Evolutionary conservation across 345 rosid genomes (phyloP).

Genomic region (Sonneratia alba): DNA sequence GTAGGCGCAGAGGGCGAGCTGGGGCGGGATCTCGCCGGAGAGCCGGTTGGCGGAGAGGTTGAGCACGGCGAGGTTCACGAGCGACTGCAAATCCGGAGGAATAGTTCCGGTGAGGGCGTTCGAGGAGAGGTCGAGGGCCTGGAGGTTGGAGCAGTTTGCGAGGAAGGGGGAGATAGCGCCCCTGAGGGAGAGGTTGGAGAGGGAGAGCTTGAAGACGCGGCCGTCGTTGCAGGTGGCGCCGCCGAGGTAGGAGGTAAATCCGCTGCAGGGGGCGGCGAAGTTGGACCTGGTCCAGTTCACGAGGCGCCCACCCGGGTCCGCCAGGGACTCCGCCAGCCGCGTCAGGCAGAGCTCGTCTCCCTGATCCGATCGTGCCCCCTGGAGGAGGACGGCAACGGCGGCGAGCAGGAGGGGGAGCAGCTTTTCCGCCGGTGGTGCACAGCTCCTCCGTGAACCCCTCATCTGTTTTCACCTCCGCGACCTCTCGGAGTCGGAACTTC

Average conservation of each 20-base stretch:
- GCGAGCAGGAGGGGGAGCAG: not conserved
- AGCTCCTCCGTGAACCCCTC: not conserved
- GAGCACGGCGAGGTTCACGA: constrained; percentile 86
- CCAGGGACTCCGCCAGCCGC: constrained; percentile 30
- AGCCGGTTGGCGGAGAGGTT: constrained; percentile 78
- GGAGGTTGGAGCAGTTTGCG: constrained; percentile 83
- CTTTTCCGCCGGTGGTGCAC: not conserved
- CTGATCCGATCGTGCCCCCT: constrained; percentile 6
- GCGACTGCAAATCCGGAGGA: constrained; percentile 55
- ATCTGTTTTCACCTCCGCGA: not conserved
- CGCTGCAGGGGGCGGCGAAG: constrained; percentile 59
- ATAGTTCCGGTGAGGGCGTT: constrained; percentile 67
- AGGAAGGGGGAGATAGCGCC: constrained; percentile 74
- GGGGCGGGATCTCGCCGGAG: constrained; percentile 65
- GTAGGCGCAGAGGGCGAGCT: constrained; percentile 71
- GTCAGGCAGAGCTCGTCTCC: constrained; percentile 18
- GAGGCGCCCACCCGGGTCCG: constrained; percentile 64
- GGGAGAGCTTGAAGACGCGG: constrained; percentile 79
- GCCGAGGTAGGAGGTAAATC: constrained; percentile 55
- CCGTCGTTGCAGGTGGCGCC: constrained; percentile 93
- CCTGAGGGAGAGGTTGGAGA: constrained; percentile 55
- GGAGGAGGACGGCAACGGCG: constrained; percentile 3
- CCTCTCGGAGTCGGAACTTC: not conserved
- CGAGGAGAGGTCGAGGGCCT: constrained; percentile 77
- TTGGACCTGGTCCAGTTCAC: constrained; percentile 64